These are phyloP conservation scores for Lepiota subincarnata DNA, from an alignment of 768 basidiomycete genomes.

Conservation along the genomic window DNA sequence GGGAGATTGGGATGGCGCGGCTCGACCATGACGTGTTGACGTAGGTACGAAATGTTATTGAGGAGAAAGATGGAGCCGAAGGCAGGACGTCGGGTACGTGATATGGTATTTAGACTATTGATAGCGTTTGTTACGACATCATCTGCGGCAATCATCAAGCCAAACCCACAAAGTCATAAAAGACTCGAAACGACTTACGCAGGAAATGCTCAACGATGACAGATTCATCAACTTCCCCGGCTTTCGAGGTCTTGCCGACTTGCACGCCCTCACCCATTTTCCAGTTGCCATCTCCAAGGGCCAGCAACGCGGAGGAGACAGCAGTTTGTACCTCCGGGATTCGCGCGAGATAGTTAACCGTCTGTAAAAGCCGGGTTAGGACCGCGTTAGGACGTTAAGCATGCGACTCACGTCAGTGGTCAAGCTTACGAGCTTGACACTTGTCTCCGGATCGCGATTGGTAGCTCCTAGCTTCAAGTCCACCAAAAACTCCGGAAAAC, in stretches of 20 bases:
- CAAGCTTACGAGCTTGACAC: constrained; percentile 62
- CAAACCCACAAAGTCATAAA: not conserved
- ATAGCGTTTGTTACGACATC: constrained; percentile 71
- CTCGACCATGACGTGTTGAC: constrained; percentile 50
- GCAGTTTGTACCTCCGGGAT: constrained; percentile 69
- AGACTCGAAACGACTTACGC: constrained; percentile 42
- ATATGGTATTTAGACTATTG: constrained; percentile 56
- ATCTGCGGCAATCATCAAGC: constrained; percentile 33
- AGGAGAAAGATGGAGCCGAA: constrained; percentile 74
- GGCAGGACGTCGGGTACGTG: constrained; percentile 55
- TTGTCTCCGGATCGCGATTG: constrained; percentile 54
- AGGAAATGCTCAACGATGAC: constrained; percentile 71
- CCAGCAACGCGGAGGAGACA: constrained; percentile 58
- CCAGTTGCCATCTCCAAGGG: constrained; percentile 87
- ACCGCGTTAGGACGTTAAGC: not conserved
- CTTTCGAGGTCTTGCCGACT: constrained; percentile 23
- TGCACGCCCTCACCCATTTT: constrained; percentile 58
- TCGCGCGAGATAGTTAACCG: constrained; percentile 62
- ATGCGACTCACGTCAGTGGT: constrained; percentile 33
- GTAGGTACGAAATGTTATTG: constrained; percentile 75
- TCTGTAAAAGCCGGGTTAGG: constrained; percentile 33
- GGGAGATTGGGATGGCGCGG: constrained; percentile 44
- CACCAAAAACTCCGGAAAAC: constrained; percentile 80
- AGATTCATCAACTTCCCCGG: constrained; percentile 51
- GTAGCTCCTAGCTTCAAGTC: constrained; percentile 67